Percentiles rank a stretch among this genome's conserved stretches.
Evolutionary conservation across 2,329 filamentous ascomycete genomes (phyloP).

Genomic region (Delphinella strobiligena): DNA sequence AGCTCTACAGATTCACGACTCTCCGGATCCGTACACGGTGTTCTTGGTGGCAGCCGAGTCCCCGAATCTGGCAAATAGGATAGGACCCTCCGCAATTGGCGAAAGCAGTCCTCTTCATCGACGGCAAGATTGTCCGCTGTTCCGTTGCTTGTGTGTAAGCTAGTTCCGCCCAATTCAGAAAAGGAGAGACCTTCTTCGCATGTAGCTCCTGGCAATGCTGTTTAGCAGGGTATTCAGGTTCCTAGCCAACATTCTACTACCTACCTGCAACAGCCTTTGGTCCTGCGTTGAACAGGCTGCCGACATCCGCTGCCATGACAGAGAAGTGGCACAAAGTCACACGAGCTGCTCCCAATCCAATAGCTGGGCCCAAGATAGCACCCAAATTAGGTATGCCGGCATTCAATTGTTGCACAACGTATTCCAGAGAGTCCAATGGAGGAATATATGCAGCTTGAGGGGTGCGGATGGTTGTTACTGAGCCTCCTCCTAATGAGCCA

Average conservation of each 20-base stretch:
- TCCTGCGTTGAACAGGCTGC: constrained; percentile 51
- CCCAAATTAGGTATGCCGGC: constrained; percentile 53
- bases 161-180: constrained; percentile 47
- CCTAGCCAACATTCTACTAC: no score
- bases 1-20: constrained; percentile 38
- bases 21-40: constrained; percentile 34
- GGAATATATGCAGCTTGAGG: constrained; percentile 45
- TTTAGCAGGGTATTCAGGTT: no score
- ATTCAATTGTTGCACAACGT: constrained; percentile 47
- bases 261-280: constrained; percentile 45
- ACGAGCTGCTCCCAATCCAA: constrained; percentile 50
- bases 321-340: constrained; percentile 53
- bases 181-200: constrained; percentile 52
- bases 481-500: constrained; percentile 50
- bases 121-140: constrained; percentile 53
- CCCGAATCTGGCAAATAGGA: constrained; percentile 48
- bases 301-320: constrained; percentile 53
- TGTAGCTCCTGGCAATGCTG: constrained; percentile 34
- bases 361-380: constrained; percentile 50
- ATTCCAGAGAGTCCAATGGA: constrained; percentile 40
- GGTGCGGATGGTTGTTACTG: constrained; percentile 49
- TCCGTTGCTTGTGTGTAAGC: constrained; percentile 52
- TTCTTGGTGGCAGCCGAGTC: constrained; percentile 39
- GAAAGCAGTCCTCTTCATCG: constrained; percentile 49
- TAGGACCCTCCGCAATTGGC: constrained; percentile 46